These are phyloP conservation scores for Isatis lusitanica DNA, from an alignment of 441 rosid species.

Conservation along the genomic window DNA sequence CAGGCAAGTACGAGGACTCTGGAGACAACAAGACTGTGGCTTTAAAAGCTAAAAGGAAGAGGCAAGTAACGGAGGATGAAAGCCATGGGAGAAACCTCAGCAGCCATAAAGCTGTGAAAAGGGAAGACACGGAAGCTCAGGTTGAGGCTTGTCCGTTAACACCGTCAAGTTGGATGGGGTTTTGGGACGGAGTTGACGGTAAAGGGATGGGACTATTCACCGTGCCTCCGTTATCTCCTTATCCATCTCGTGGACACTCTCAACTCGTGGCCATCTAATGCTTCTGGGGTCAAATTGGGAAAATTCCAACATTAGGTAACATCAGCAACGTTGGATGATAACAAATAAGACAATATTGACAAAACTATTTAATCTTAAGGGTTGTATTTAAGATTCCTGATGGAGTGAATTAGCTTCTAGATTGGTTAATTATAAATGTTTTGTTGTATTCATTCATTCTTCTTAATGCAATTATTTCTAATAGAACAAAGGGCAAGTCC, in stretches of 20 bases:
- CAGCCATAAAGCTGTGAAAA: slow-evolving; percentile 41
- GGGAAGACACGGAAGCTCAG: slow-evolving; percentile 35
- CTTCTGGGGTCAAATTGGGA: not conserved
- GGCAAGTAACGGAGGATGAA: slow-evolving; percentile 32
- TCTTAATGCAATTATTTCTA: not conserved
- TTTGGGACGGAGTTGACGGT: slow-evolving; percentile 60
- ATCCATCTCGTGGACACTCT: slow-evolving; percentile 48
- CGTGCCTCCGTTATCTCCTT: slow-evolving; percentile 69
- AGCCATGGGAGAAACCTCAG: slow-evolving; percentile 17
- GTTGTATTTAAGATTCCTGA: not conserved
- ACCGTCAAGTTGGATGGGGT: slow-evolving; percentile 74
- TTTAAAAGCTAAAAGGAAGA: slow-evolving; percentile 47
- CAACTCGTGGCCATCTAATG: slow-evolving; percentile 40
- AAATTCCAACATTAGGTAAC: slow-evolving; percentile 11
- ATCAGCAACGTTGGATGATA: not conserved
- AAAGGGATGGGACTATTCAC: slow-evolving; percentile 54
- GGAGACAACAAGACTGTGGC: not conserved
- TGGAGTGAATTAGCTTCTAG: slow-evolving; percentile 2
- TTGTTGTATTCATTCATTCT: slow-evolving; percentile 21
- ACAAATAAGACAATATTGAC: not conserved
- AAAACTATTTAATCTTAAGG: not conserved
- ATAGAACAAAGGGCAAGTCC: slow-evolving; percentile 4
- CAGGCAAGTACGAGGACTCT: slow-evolving; percentile 35
- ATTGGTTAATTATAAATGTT: slow-evolving; percentile 8
- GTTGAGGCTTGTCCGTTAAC: slow-evolving; percentile 47